These are phyloP conservation scores for Trichophyton benhamiae DNA, from an alignment of 2,329 filamentous ascomycete genomes.

Conservation along the genomic window DNA sequence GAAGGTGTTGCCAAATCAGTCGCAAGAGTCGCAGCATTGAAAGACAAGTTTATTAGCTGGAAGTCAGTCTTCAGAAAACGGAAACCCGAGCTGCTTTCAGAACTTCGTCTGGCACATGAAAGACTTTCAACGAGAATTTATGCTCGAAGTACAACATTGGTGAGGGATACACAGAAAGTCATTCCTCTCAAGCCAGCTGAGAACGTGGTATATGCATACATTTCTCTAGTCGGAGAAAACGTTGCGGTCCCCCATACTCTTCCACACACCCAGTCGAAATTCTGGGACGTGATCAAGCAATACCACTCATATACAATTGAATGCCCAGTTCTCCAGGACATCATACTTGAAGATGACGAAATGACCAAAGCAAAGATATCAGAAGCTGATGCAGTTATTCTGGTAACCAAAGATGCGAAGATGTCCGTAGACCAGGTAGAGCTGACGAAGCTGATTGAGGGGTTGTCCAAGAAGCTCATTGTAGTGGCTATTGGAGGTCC, in stretches of 20 bases:
- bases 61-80: conserved; percentile 18
- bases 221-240: background rate
- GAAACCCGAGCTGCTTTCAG: conserved; percentile 15
- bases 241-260: background rate
- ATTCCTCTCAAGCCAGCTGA: background rate
- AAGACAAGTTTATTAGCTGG: conserved; percentile 27
- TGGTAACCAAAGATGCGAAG: conserved; percentile 31
- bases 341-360: conserved; percentile 20
- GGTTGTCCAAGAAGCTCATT: conserved; percentile 23
- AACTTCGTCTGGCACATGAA: background rate
- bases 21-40: conserved; percentile 26
- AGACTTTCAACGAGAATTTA: background rate
- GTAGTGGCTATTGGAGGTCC: conserved; percentile 33
- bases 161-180: background rate
- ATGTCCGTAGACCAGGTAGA: conserved; percentile 27
- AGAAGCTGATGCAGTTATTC: conserved; percentile 29
- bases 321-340: conserved; percentile 11
- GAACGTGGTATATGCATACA: background rate
- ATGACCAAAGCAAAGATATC: conserved; percentile 21
- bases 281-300: background rate
- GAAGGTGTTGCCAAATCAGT: conserved; percentile 25
- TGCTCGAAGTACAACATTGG: background rate
- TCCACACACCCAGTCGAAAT: background rate
- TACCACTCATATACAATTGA: background rate
- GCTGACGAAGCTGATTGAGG: conserved; percentile 24